Conservation (phyloP, 257 asterid species). For the Eustoma russellianum region DNA sequence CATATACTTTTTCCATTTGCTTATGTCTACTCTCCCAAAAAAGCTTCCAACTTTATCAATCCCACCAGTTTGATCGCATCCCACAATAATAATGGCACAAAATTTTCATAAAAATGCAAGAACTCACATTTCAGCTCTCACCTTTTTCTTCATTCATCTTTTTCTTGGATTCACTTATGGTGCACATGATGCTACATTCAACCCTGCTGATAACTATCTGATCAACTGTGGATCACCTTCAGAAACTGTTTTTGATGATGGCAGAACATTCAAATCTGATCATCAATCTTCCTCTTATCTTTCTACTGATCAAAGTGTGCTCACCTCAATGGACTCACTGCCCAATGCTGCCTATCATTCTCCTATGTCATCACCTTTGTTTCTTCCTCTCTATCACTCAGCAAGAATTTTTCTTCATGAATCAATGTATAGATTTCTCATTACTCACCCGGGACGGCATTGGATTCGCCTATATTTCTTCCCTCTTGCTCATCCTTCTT, state of each 20-base stretch:
- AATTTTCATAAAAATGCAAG: slow-evolving; percentile 3
- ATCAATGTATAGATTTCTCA: slow-evolving; percentile 64
- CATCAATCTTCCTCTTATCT: slow-evolving; percentile 65
- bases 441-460: slow-evolving; percentile 52
- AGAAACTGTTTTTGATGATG: slow-evolving; percentile 46
- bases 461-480: slow-evolving; percentile 64
- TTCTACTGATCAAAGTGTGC: slow-evolving; percentile 59
- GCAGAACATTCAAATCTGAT: slow-evolving; percentile 70
- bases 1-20: slow-evolving; percentile 6
- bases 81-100: neutral
- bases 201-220: slow-evolving; percentile 59
- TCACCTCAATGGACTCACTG: slow-evolving; percentile 35
- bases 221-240: slow-evolving; percentile 70
- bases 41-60: slow-evolving; percentile 8
- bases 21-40: slow-evolving; percentile 7
- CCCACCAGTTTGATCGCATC: no score
- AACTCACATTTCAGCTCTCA: neutral
- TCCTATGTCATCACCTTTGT: slow-evolving; percentile 18
- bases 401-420: slow-evolving; percentile 55
- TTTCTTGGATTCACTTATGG: slow-evolving; percentile 13
- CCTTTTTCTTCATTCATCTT: slow-evolving; percentile 11
- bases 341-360: slow-evolving; percentile 10
- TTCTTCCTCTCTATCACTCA: slow-evolving; percentile 30
- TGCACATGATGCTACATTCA: slow-evolving; percentile 13
- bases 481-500: slow-evolving; percentile 52